These are phyloP conservation scores for Saccharomycopsis fibuligera DNA, from an alignment of 805 yeast species.

Conservation along the genomic window DNA sequence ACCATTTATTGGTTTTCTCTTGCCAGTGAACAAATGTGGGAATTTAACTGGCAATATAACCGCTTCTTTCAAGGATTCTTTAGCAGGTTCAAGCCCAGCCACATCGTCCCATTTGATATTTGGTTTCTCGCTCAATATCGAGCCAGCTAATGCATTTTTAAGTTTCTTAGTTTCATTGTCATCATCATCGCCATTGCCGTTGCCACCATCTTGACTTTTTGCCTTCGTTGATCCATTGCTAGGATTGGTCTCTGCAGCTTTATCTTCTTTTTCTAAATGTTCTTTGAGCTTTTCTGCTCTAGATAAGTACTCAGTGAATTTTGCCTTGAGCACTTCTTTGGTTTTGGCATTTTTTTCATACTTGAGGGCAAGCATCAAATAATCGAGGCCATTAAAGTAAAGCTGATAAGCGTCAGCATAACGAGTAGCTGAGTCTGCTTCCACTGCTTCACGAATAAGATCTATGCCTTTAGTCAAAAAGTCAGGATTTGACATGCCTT, in stretches of 20 bases:
- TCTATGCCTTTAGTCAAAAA: conserved; percentile 94
- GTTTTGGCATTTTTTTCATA: conserved; percentile 88
- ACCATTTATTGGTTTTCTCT: conserved; percentile 88
- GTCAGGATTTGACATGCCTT: conserved; percentile 45
- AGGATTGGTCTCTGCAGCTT: conserved; percentile 43
- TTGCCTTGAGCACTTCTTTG: conserved; percentile 80
- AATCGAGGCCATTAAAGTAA: conserved; percentile 89
- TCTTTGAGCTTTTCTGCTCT: conserved; percentile 93
- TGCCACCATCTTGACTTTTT: conserved; percentile 33
- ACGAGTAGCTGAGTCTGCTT: conserved; percentile 81
- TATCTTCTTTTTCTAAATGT: conserved; percentile 62
- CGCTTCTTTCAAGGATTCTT: conserved; percentile 95
- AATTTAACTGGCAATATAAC: conserved; percentile 93
- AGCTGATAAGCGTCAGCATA: conserved; percentile 93
- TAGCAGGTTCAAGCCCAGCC: conserved; percentile 93
- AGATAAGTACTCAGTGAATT: conserved; percentile 84
- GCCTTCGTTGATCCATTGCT: conserved; percentile 50
- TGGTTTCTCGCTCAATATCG: conserved; percentile 87
- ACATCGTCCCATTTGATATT: conserved; percentile 92
- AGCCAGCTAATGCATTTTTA: conserved; percentile 86
- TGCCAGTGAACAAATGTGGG: conserved; percentile 93
- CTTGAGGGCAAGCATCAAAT: conserved; percentile 90
- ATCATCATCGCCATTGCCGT: conserved; percentile 52
- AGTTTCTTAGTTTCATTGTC: conserved; percentile 83
- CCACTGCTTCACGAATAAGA: conserved; percentile 88